Evolutionary conservation across 2,329 filamentous ascomycete species (phyloP).

Genomic region (Venturiaceae sp.): DNA sequence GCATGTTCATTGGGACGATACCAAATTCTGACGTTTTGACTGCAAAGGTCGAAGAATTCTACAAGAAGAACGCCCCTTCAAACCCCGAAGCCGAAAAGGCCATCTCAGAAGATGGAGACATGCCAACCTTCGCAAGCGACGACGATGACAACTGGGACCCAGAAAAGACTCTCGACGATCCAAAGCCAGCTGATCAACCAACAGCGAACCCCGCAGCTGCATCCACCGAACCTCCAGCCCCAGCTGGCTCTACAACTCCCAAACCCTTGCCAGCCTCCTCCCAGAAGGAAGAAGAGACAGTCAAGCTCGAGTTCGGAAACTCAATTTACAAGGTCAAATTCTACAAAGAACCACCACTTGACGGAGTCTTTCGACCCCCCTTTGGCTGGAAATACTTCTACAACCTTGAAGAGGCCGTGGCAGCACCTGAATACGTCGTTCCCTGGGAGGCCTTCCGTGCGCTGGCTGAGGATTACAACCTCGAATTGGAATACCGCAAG

Average conservation of each 20-base stretch:
- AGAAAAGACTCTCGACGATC: constrained; percentile 30
- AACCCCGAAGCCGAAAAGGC: constrained; percentile 8
- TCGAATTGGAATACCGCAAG: constrained; percentile 91
- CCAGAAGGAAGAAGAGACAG: constrained; percentile 19
- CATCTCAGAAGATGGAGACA: constrained; percentile 11
- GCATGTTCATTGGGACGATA: constrained; percentile 87
- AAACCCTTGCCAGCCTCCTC: not conserved
- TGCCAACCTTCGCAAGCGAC: constrained; percentile 25
- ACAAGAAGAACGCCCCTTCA: constrained; percentile 43
- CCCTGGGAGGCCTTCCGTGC: constrained; percentile 97
- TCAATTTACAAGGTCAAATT: constrained; percentile 87
- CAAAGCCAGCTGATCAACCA: constrained; percentile 18
- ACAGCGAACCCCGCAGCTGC: constrained; percentile 24
- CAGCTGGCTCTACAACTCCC: constrained; percentile 12
- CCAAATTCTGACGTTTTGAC: constrained; percentile 93
- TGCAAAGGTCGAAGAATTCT: constrained; percentile 65
- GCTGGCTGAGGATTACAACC: constrained; percentile 90
- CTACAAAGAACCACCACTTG: constrained; percentile 67
- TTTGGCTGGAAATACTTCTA: constrained; percentile 99
- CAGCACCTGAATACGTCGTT: constrained; percentile 95
- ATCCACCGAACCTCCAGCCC: constrained; percentile 13
- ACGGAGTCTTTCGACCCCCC: constrained; percentile 86
- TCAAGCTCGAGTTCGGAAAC: constrained; percentile 79
- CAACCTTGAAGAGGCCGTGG: constrained; percentile 90
- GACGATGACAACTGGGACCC: constrained; percentile 35